These are phyloP conservation scores for Aspergillus ostianus DNA, from an alignment of 495 filamentous ascomycete genomes.

Conservation along the genomic window DNA sequence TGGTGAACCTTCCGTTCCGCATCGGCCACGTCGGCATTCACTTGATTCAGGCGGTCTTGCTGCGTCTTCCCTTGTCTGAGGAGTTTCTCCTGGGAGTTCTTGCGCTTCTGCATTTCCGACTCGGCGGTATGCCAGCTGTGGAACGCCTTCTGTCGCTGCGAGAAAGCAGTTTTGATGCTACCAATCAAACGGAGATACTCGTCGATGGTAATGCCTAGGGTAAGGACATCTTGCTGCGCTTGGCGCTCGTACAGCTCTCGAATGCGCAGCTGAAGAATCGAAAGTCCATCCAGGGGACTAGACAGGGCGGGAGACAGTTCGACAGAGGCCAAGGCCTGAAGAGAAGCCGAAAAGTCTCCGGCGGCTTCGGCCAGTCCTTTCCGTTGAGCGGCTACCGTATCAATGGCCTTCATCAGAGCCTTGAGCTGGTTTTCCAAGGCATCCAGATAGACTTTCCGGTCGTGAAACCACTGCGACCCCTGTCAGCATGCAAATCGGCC, in stretches of 20 bases:
- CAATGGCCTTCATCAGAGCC: constrained; percentile 87
- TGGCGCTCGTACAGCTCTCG: constrained; percentile 94
- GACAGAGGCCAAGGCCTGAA: constrained; percentile 85
- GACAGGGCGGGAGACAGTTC: constrained; percentile 89
- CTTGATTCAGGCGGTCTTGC: constrained; percentile 89
- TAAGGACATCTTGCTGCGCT: constrained; percentile 94
- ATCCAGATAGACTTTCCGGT: constrained; percentile 90
- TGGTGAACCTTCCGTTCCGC: constrained; percentile 93
- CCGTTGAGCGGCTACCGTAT: constrained; percentile 84
- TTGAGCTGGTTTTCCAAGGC: constrained; percentile 94
- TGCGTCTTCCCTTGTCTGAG: constrained; percentile 90
- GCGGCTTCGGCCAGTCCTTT: constrained; percentile 91
- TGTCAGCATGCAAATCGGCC: constrained; percentile 5
- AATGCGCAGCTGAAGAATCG: constrained; percentile 89
- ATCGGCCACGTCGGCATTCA: constrained; percentile 87
- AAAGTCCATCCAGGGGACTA: constrained; percentile 81
- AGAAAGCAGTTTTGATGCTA: constrained; percentile 86
- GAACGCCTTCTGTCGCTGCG: constrained; percentile 90
- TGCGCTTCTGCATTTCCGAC: constrained; percentile 82
- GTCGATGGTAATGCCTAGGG: constrained; percentile 93
- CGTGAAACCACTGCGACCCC: constrained; percentile 83
- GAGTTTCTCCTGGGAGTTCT: constrained; percentile 82
- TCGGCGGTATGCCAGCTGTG: constrained; percentile 90
- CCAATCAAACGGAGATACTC: constrained; percentile 97
- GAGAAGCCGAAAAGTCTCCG: constrained; percentile 84